Base-by-base conservation (phyloP, 345 rosid species). In the Luvunga scandens region DNA sequence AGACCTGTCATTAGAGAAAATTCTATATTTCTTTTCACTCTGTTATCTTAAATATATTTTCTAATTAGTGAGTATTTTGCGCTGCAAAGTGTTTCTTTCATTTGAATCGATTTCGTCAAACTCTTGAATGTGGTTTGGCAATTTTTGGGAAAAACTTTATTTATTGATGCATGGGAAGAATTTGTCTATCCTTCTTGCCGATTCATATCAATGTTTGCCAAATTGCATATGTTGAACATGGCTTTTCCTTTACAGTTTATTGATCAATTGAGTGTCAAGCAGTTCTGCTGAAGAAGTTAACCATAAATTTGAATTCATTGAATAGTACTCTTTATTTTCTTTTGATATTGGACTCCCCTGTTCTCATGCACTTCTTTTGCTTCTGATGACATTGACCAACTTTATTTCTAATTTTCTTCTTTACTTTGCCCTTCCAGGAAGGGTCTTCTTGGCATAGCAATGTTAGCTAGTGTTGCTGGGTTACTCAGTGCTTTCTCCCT, bases 401-500 rank as follows among this genome's bases (percentile, higher is more conserved):
- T 50, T 56, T 72, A 21, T 71, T 66, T 62, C 25, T 66, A 38
- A 73, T 18, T 62, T 42, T 2, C 36, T 30, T 34, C n/a, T 65
- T 56, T 53, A 5, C 61, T 66, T 81, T 69, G 55, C 22, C 50
- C 33, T 33, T 74, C 69, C 87, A 90, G 94, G 89, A 90, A 79
- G 66, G 92, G 90, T 64, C 87, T 90, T 81, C 76, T 88, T 67
- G 82, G 84, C 57, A 87, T 85, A 77, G 83, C 90, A 25, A 6
- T 84, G 53, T 77, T 89, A 65, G 85, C 94, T 21, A 76, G 89
- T 76, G 86, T 42, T 57, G 86, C 86, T 62, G 94, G 94, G 72
- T 77, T 90, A 21, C 73, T 90, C 57, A 90, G 94, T 83, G 80
- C 94, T 12, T 81, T 90, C 57, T 65, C 92, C 78, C 89, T 85